Base-by-base conservation (phyloP, 345 rosid species). In the Pistacia atlantica region DNA sequence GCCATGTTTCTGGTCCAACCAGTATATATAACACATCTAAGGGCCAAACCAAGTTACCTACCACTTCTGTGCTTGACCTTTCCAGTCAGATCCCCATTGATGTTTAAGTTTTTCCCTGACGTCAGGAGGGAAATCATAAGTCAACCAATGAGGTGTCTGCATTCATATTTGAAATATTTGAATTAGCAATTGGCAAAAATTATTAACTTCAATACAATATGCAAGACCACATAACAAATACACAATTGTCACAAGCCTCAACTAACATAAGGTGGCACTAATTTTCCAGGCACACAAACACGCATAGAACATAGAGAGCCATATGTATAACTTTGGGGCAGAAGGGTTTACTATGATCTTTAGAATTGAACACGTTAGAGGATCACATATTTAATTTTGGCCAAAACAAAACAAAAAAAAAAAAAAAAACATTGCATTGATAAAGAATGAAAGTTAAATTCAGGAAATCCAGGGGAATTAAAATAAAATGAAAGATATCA, bases 51-150 rank as follows among this genome's bases (percentile, higher is more conserved):
- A 74, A 74, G 37, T 18, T 20, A 74, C 97, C 70, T 54, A 92
- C 99, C 99, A 96, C 82, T 92, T 96, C 79, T 96, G 98, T 12
- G 97, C 98, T 85, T 96, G 98, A 69, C 99, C 99, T 81, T 93
- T 92, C 97, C 97, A 96, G 80, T 92, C 97, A 18, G 92, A 80
- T 71, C 98, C 98, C 98, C 98, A 93, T 63, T 83, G 89, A 63
- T 65, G 77, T 77, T 87, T 91, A 38, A 96, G 93, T 61, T 92
- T 96, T 86, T 90, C 97, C 75, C 99, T 83, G 18, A 90, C 97
- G 57, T 89, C 84, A 33, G 98, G 91, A 12, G 99, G 98, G 84
- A 96, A 93, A 86, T 96, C 97, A 56, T 96, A 96, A 0, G 98
- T 82, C 78, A 93, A 70, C 99, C 99, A 96, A 80, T 85, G 70